These are phyloP conservation scores for Cladosporium sp. DNA, from an alignment of 2,329 filamentous ascomycete genomes.

Conservation along the genomic window DNA sequence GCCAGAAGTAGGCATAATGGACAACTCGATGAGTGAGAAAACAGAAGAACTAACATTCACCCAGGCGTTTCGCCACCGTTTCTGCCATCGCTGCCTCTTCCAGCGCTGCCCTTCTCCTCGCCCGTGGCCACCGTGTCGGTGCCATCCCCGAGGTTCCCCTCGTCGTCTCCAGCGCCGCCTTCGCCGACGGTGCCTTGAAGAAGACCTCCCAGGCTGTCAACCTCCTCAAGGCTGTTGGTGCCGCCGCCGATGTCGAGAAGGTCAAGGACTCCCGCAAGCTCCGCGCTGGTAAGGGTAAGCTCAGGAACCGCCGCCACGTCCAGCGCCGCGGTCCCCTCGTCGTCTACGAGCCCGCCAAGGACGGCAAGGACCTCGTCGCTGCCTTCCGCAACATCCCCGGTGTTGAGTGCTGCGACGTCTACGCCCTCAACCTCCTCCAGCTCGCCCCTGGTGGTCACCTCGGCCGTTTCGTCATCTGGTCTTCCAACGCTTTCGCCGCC, in stretches of 20 bases:
- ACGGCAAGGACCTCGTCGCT: conserved; percentile 88
- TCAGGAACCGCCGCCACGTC: conserved; percentile 91
- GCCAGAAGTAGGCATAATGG: conserved; percentile 64
- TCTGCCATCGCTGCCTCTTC: conserved; percentile 96
- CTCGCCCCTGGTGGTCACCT: conserved; percentile 98
- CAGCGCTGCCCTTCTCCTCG: conserved; percentile 88
- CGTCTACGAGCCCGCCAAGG: conserved; percentile 92
- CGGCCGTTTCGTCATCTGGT: conserved; percentile 98
- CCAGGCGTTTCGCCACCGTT: conserved; percentile 81
- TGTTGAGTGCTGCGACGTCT: conserved; percentile 94
- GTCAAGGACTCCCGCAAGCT: conserved; percentile 95
- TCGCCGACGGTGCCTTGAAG: conserved; percentile 71
- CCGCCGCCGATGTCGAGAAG: conserved; percentile 87
- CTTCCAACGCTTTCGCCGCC: conserved; percentile 91
- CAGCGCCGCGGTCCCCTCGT: conserved; percentile 97
- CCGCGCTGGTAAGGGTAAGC: conserved; percentile 97
- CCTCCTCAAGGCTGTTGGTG: conserved; percentile 88
- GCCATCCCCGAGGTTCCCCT: conserved; percentile 94
- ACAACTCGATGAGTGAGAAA: conserved; percentile 35
- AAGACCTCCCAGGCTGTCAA: conserved; percentile 85
- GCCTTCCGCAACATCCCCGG: conserved; percentile 99
- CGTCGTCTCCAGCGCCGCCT: conserved; percentile 86
- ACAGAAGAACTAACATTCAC: conserved; percentile 22
- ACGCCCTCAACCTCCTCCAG: conserved; percentile 95
- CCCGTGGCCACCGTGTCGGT: conserved; percentile 93